Base-by-base conservation (phyloP, 192 early-diverging fungal genomes). In the Coemansia sp. region DNA sequence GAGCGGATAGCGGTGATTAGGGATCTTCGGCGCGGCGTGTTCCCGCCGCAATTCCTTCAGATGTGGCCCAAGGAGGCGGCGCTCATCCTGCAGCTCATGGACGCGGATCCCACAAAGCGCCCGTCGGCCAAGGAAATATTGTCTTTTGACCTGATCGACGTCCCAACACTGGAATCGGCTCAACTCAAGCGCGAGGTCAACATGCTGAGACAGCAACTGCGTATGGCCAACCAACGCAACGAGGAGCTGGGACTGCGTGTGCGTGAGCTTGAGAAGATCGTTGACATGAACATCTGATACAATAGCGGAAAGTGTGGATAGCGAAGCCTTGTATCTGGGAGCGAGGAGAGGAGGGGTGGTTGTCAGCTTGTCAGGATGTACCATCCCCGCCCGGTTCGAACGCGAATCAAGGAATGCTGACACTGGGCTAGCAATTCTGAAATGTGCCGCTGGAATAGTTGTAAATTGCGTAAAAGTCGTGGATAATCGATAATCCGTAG, bases 71-170 rank as follows among this genome's bases (percentile, higher is more conserved):
- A 77, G 46, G 83, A 91, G 71, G 88, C 94, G 1, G 91, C 93
- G 6, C 76, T 96, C 39, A 88, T 98, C 26, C 77, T 93, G 33
- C 92, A 91, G 85, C 77, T 98, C 69, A 92, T 94, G 89, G 83
- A 90, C 11, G 81, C 86, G 7, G 87, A 95, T 63, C 91, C 94
- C 1, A 65, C 67, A 10, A 60, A 85, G 60, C 85, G 95, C 7
- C 94, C 93, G 0, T 87, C 79, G 38, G 90, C 93, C 0, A 67
- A 73, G 38, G 84, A 93, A 60, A 83, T 94, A 16, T 66, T 96
- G 60, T 84, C 90, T 7, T 88, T 90, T 72, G 92, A 90, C 65
- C 67, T 89, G 53, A 87, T 90, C 57, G 76, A 88, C 1, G 85
- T 86, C 23, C 72, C 81, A 6, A 63, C 80, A 18, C 66, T 83